Percentiles rank a stretch among this genome's conserved stretches.
phyloP scores from a whole-genome alignment of 192 early-diverging fungal genomes.

The Entomortierella parvispora region DNA sequence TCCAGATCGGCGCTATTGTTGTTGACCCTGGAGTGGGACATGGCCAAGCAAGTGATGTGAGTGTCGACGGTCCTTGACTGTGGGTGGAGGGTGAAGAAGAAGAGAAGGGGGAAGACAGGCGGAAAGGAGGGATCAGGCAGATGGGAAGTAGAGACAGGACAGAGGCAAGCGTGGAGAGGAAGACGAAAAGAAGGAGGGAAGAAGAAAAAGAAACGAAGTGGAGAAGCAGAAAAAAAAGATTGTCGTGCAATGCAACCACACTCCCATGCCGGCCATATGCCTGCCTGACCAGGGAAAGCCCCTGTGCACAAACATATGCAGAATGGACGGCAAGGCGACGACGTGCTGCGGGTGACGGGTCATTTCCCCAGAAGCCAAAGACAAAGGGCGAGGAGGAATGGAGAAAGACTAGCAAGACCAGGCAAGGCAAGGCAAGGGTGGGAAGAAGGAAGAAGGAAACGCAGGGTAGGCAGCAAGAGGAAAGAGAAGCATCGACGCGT shows the following conservation, averaged over 20 bases:
- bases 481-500: too few species aligned
- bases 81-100: neutral
- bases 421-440: too few species aligned
- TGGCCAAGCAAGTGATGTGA: neutral
- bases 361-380: too few species aligned
- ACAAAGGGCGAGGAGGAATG: too few species aligned
- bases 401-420: too few species aligned
- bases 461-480: too few species aligned
- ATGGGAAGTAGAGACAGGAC: neutral
- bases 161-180: neutral
- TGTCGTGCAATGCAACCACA: neutral
- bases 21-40: slow-evolving; percentile 50
- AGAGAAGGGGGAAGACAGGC: neutral
- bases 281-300: too few species aligned
- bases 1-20: slow-evolving; percentile 50
- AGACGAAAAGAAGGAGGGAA: neutral
- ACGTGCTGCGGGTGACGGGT: too few species aligned
- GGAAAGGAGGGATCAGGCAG: neutral
- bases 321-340: too few species aligned
- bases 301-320: too few species aligned
- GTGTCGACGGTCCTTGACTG: neutral
- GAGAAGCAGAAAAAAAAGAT: neutral
- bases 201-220: neutral
- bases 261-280: neutral
- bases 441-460: too few species aligned